Conservation (phyloP, 2,329 filamentous ascomycete genomes). For the Fusarium humuli region DNA sequence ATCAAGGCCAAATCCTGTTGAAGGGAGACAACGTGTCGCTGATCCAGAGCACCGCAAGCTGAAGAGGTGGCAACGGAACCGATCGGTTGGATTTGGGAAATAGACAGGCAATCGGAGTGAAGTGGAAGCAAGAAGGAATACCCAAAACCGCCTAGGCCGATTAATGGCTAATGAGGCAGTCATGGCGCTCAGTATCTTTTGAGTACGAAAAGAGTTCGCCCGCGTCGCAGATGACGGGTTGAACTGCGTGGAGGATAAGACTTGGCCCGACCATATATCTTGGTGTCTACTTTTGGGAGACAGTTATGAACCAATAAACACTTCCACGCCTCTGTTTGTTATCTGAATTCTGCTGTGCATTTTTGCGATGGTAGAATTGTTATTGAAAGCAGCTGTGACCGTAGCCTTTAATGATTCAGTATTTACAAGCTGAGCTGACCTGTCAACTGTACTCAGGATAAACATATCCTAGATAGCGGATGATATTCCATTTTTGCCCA, state of each 20-base stretch:
- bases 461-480: background rate
- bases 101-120: slow-evolving; percentile 7
- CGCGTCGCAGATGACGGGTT: slow-evolving; percentile 15
- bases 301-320: slow-evolving; percentile 30
- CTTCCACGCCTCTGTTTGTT: slow-evolving; percentile 6
- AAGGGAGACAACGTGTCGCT: slow-evolving; percentile 91
- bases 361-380: background rate
- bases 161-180: slow-evolving; percentile 26
- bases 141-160: slow-evolving; percentile 30
- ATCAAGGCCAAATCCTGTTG: slow-evolving; percentile 81
- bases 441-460: background rate
- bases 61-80: slow-evolving; percentile 16
- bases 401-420: background rate
- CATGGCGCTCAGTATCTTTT: slow-evolving; percentile 22
- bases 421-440: background rate
- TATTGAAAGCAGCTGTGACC: background rate
- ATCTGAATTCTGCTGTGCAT: background rate
- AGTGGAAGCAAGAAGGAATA: slow-evolving; percentile 32
- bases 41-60: slow-evolving; percentile 68
- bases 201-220: slow-evolving; percentile 10
- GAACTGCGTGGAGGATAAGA: slow-evolving; percentile 14
- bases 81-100: slow-evolving; percentile 7
- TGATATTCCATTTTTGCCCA: background rate
- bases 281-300: slow-evolving; percentile 21
- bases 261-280: slow-evolving; percentile 20